phyloP scores from a whole-genome alignment of 345 rosid species.

The Angophora floribunda region DNA sequence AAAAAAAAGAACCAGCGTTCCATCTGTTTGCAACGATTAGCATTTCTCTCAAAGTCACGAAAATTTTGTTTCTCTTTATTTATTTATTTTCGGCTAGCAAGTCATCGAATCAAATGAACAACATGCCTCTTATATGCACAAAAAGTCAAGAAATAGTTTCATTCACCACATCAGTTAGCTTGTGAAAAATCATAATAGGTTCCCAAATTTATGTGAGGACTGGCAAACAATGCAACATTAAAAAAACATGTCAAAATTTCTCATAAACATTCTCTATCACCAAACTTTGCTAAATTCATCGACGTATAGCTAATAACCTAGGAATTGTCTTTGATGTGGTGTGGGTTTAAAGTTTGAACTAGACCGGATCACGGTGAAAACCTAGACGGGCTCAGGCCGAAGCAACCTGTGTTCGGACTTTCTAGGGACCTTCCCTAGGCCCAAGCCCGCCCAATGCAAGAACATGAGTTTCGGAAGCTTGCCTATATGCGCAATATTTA shows the following conservation, averaged over 20 bases:
- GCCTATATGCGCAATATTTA: neutral
- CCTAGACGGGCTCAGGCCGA: no score
- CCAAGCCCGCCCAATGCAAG: neutral
- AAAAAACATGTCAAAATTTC: no score
- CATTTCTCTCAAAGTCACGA: fast-evolving
- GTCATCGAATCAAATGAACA: neutral
- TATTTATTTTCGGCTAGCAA: neutral
- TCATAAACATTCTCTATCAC: no score
- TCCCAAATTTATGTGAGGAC: no score
- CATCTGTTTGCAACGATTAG: neutral
- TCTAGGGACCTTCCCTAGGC: neutral
- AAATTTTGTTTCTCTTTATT: fast-evolving
- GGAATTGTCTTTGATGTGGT: no score
- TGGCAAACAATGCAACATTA: no score
- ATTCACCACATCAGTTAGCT: neutral
- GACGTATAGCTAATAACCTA: no score
- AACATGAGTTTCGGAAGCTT: neutral
- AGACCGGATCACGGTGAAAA: no score
- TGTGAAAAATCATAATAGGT: neutral
- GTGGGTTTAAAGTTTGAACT: no score
- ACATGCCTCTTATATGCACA: fast-evolving
- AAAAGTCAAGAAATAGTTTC: neutral
- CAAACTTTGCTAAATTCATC: no score
- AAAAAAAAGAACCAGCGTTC: neutral
- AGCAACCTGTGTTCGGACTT: no score